Conservation (phyloP, 306 rosid genomes). For the Hippophae tibetana region DNA sequence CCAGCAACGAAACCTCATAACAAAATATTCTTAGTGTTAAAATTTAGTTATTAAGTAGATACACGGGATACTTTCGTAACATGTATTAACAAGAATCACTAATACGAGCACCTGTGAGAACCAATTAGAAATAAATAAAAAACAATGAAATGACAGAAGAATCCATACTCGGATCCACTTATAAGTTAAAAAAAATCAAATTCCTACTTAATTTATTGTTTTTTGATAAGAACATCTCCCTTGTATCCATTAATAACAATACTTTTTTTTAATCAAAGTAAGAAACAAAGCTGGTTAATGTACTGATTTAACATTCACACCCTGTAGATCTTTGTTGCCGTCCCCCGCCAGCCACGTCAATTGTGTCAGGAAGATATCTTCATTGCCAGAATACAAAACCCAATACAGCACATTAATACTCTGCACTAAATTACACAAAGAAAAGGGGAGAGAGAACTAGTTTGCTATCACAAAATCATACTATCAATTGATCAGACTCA, state of each 20-base stretch:
- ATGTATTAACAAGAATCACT: too few species aligned
- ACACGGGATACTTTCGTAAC: too few species aligned
- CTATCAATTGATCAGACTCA: too few species aligned
- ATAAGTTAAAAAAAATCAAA: neutral
- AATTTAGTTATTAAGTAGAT: too few species aligned
- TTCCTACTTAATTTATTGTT: too few species aligned
- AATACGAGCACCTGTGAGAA: too few species aligned
- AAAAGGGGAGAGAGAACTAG: neutral
- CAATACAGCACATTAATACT: neutral
- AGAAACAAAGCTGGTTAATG: constrained; percentile 15
- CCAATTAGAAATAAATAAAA: neutral
- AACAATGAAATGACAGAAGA: neutral
- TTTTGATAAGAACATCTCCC: constrained; percentile 2
- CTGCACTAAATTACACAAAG: neutral
- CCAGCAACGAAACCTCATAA: too few species aligned
- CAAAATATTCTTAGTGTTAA: too few species aligned
- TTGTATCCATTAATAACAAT: constrained; percentile 4
- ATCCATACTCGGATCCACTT: constrained; percentile 1
- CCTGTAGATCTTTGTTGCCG: constrained; percentile 88
- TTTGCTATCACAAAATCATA: neutral
- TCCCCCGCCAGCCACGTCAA: constrained; percentile 72
- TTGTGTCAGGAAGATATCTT: constrained; percentile 86
- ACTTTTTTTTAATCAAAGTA: constrained; percentile 2
- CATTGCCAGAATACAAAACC: constrained; percentile 6
- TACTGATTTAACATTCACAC: constrained; percentile 60